phyloP scores from a whole-genome alignment of 2,329 filamentous ascomycete genomes.

The Hypoxylon sp. region DNA sequence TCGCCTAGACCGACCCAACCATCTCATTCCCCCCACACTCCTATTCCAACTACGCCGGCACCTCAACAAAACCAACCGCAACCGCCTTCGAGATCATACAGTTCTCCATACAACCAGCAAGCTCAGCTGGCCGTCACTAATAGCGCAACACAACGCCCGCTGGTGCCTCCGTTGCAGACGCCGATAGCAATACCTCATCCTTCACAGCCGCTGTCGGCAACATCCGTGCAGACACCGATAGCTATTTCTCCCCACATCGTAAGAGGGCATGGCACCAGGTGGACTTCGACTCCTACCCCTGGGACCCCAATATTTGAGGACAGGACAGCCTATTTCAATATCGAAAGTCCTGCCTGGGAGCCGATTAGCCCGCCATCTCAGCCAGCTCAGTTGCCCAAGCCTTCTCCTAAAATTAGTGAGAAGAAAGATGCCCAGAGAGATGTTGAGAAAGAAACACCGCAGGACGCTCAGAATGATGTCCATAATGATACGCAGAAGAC shows the following conservation, averaged over 20 bases:
- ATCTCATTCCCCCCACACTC: slow-evolving; percentile 35
- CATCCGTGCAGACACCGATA: slow-evolving; percentile 40
- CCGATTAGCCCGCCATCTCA: slow-evolving; percentile 64
- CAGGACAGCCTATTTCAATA: slow-evolving; percentile 48
- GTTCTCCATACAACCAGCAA: slow-evolving; percentile 43
- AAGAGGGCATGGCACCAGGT: slow-evolving; percentile 62
- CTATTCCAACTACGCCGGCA: slow-evolving; percentile 37
- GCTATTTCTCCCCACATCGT: slow-evolving; percentile 42
- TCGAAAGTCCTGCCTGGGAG: slow-evolving; percentile 64
- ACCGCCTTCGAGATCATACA: slow-evolving; percentile 33
- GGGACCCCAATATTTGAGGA: slow-evolving; percentile 60
- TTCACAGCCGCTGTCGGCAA: slow-evolving; percentile 29
- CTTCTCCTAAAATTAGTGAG: slow-evolving; percentile 44
- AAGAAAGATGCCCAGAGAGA: slow-evolving; percentile 52
- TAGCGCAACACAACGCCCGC: slow-evolving; percentile 36
- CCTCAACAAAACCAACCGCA: slow-evolving; percentile 37
- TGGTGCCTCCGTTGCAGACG: slow-evolving; percentile 35
- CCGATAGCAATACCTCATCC: slow-evolving; percentile 33
- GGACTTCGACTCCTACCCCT: slow-evolving; percentile 64
- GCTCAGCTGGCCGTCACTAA: slow-evolving; percentile 32
- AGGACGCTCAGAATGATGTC: too few species aligned
- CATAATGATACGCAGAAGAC: too few species aligned
- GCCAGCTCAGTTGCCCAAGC: slow-evolving; percentile 49
- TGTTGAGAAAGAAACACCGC: too few species aligned
- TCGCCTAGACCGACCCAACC: slow-evolving; percentile 32